These are phyloP conservation scores for Naganishia antarctica DNA, from an alignment of 768 basidiomycete genomes.

Conservation along the genomic window DNA sequence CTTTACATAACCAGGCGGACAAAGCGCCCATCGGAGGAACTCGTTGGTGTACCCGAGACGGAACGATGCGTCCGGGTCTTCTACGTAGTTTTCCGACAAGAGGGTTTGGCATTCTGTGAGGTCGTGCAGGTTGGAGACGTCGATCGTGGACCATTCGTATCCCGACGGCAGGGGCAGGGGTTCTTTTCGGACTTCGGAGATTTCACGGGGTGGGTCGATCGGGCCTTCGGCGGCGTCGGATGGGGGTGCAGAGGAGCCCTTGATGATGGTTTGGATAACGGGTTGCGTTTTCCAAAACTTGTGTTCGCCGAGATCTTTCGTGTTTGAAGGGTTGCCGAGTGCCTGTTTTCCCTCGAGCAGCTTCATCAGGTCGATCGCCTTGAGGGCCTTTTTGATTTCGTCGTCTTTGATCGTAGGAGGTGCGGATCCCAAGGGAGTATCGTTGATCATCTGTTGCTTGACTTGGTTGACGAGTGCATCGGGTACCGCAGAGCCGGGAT, in stretches of 20 bases:
- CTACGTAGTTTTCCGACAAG: conserved; percentile 88
- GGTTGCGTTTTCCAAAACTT: conserved; percentile 99
- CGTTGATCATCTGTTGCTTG: conserved; percentile 58
- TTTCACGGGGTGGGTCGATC: conserved; percentile 74
- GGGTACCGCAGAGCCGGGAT: conserved; percentile 38
- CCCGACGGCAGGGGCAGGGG: conserved; percentile 83
- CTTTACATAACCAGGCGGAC: conserved; percentile 82
- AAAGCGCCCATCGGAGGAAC: conserved; percentile 91
- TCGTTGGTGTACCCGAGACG: conserved; percentile 93
- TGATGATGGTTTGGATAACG: conserved; percentile 74
- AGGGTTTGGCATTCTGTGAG: conserved; percentile 86
- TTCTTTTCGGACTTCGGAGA: conserved; percentile 77
- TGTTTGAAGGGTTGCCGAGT: conserved; percentile 62
- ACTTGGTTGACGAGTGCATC: conserved; percentile 60
- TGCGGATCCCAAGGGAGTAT: conserved; percentile 36
- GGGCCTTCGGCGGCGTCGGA: conserved; percentile 58
- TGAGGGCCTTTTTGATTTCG: conserved; percentile 63
- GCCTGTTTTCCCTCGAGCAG: conserved; percentile 75
- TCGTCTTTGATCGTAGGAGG: conserved; percentile 44
- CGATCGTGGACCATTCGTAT: conserved; percentile 82
- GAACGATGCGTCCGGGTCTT: conserved; percentile 93
- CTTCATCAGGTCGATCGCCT: conserved; percentile 79
- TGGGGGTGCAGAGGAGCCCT: conserved; percentile 16
- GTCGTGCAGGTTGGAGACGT: conserved; percentile 71
- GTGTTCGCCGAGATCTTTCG: conserved; percentile 78